Evolutionary conservation across 2,329 filamentous ascomycete species (phyloP), one percentile per base, ranked within the genome.

Genomic region (Penicillium hesseltinei): DNA sequence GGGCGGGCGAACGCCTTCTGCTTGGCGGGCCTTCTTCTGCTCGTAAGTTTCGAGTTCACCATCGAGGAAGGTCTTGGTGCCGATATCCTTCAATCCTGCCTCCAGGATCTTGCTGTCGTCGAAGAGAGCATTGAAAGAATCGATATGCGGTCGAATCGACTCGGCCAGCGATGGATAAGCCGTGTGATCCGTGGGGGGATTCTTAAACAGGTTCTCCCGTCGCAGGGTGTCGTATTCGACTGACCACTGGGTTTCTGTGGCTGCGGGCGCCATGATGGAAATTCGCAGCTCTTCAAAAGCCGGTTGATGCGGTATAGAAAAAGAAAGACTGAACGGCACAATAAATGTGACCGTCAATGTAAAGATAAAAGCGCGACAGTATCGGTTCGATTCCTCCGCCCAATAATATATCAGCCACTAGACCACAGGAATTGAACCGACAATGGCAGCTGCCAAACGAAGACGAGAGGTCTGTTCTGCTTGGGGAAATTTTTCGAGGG

Each of bases 61-160:
- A 73, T 99, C 94, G 48, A 96, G 84, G 70, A 90, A 96, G 5
- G 85, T 85, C 77, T 93, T 95, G 62, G 85, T 89, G 69, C 93
- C 94, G 77, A 99, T 97, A 72, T 99, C 94, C 70, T 84, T 85
- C 59, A 97, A 75, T 13, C 84, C 92, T 63, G 91, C 87, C 49
- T 89, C 84, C 53, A 99, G 74, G 51, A 88, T 80, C 52, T 90
- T 91, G 75, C 88, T 83, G 57, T 83, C 81, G 33, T 87, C 84
- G 72, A 97, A 95, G 47, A 97, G 82, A 51, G 87, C 87, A 80
- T 99, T 96, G 84, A 97, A 99, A 7, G 94, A 94, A 70, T 97
- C 88, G 67, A 97, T 89, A 75, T 99, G 94, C 49, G 94, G 94
- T 64, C 90, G 83, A 58, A 97, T 87, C n/a, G 93, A 90, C 60